Evolutionary conservation across 2,329 filamentous ascomycete species (phyloP).

Genomic region (Ilyonectria mors-panacis): DNA sequence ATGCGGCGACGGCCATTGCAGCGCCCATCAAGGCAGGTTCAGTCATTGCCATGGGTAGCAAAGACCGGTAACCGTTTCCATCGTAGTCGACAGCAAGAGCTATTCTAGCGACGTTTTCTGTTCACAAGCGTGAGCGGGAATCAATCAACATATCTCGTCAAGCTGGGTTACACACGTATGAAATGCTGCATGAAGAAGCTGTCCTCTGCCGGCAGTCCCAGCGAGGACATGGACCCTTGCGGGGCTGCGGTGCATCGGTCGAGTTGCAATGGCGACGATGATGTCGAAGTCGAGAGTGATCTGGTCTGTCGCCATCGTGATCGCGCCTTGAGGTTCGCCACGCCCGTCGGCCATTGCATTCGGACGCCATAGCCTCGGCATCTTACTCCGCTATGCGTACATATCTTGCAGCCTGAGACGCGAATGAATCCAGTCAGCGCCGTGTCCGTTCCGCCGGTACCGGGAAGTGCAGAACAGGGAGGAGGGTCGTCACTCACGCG

Average conservation of each 20-base stretch:
- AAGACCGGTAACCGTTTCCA: conserved; percentile 15
- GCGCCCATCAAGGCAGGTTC: conserved; percentile 24
- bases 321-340: conserved; percentile 7
- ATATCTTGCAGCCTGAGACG: conserved; percentile 15
- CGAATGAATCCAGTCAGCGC: neutral
- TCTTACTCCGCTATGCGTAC: conserved; percentile 4
- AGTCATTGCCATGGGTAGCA: conserved; percentile 12
- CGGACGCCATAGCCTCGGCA: conserved; percentile 22
- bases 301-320: conserved; percentile 5
- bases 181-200: conserved; percentile 33
- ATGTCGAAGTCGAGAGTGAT: neutral
- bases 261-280: neutral
- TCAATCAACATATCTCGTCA: neutral
- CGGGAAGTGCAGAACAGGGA: neutral
- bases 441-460: neutral
- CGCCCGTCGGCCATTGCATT: conserved; percentile 21
- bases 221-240: conserved; percentile 2
- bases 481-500: conserved; percentile 7
- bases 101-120: conserved; percentile 22
- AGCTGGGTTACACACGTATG: conserved; percentile 5
- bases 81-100: conserved; percentile 24
- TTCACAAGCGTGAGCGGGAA: neutral
- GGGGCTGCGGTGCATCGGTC: neutral
- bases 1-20: conserved; percentile 18
- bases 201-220: conserved; percentile 21